phyloP scores from a whole-genome alignment of 768 basidiomycete genomes.

The Mycena crocata region DNA sequence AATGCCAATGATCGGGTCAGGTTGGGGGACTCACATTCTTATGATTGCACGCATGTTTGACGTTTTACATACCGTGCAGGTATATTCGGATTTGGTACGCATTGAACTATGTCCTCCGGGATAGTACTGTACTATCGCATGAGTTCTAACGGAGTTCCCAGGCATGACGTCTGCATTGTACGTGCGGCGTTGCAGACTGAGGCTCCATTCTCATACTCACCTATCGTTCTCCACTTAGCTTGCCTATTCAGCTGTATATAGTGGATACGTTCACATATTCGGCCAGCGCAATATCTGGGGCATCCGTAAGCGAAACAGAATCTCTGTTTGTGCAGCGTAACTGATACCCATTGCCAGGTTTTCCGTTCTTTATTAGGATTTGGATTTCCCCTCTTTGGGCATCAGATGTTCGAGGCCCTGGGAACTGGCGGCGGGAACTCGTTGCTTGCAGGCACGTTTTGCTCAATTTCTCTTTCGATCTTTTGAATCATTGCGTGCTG shows the following conservation, averaged over 20 bases:
- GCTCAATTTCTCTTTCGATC: not conserved
- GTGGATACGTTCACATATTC: constrained; percentile 77
- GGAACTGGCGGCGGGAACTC: constrained; percentile 79
- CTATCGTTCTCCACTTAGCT: constrained; percentile 48
- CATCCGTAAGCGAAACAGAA: constrained; percentile 66
- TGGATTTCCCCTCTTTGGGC: constrained; percentile 72
- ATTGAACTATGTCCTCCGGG: not conserved
- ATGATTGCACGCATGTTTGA: too few species aligned
- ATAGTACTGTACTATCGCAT: too few species aligned
- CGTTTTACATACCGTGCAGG: constrained; percentile 27
- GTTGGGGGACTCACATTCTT: constrained; percentile 1
- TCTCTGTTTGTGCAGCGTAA: too few species aligned
- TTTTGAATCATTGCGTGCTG: not conserved
- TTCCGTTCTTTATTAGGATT: constrained; percentile 74
- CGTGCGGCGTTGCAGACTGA: not conserved
- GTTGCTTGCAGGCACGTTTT: constrained; percentile 38
- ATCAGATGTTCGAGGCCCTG: constrained; percentile 65
- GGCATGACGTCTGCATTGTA: constrained; percentile 69
- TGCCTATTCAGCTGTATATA: constrained; percentile 74
- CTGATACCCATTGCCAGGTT: too few species aligned
- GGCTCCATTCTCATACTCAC: constrained; percentile 35
- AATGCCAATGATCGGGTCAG: constrained; percentile 74
- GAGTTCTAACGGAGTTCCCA: constrained; percentile 41
- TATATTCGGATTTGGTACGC: constrained; percentile 63
- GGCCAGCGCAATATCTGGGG: constrained; percentile 73